phyloP scores from a whole-genome alignment of 1,139 yeast species.

The Diutina sp. region DNA sequence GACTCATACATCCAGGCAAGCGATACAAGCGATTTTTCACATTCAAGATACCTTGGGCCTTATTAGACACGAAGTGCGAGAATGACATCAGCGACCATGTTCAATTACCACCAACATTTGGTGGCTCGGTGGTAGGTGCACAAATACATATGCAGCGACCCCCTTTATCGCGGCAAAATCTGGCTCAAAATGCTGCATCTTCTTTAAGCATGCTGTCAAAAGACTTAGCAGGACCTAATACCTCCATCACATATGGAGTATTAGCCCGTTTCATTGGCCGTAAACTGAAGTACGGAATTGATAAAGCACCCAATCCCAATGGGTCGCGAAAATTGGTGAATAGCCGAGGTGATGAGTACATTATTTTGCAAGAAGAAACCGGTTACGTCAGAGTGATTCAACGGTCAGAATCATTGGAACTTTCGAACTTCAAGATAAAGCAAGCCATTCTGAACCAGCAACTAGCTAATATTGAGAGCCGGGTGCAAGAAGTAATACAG shows the following conservation, averaged over 20 bases:
- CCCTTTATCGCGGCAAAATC: background rate
- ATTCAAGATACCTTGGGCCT: slow-evolving; percentile 12
- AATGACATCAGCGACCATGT: slow-evolving; percentile 11
- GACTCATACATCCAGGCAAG: slow-evolving; percentile 7
- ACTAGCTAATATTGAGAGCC: slow-evolving; percentile 15
- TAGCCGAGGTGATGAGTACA: slow-evolving; percentile 27
- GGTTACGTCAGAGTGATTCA: slow-evolving; percentile 19
- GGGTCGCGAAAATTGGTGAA: slow-evolving; percentile 14
- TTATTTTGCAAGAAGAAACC: slow-evolving; percentile 22
- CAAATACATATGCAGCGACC: background rate
- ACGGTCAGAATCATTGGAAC: slow-evolving; percentile 7
- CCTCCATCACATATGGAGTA: slow-evolving; percentile 10
- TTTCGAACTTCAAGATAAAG: slow-evolving; percentile 4
- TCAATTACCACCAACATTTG: slow-evolving; percentile 12
- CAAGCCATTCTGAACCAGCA: slow-evolving; percentile 8
- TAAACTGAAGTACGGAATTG: slow-evolving; percentile 13
- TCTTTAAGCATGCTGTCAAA: background rate
- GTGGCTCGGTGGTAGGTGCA: slow-evolving; percentile 4
- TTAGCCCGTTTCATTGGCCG: slow-evolving; percentile 13
- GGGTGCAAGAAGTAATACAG: slow-evolving; percentile 18
- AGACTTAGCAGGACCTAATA: slow-evolving; percentile 10
- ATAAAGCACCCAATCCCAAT: slow-evolving; percentile 10
- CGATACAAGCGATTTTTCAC: slow-evolving; percentile 10
- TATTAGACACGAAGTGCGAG: slow-evolving; percentile 10
- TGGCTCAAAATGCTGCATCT: background rate